phyloP scores from a whole-genome alignment of 2,329 filamentous ascomycete species.

The Coniochaeta sp. region DNA sequence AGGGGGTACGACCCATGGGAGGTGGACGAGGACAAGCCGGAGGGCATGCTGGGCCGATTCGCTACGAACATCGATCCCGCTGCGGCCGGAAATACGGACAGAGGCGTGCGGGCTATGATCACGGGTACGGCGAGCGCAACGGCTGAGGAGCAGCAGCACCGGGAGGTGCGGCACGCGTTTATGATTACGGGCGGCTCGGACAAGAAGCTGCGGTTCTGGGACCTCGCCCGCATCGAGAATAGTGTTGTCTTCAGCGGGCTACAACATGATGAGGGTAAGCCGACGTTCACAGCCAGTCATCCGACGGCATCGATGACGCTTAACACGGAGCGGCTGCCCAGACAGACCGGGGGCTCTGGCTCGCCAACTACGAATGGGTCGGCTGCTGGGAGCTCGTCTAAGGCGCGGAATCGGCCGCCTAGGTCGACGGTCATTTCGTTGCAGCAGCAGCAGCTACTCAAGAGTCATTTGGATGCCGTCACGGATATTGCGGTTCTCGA shows the following conservation, averaged over 20 bases:
- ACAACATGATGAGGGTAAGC: slow-evolving; percentile 60
- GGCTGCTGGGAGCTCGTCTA: slow-evolving; percentile 18
- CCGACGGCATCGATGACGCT: slow-evolving; percentile 57
- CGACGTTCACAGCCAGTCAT: slow-evolving; percentile 62
- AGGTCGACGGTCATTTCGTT: slow-evolving; percentile 79
- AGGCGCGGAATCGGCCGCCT: slow-evolving; percentile 40
- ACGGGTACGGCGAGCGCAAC: slow-evolving; percentile 56
- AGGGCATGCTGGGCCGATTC: slow-evolving; percentile 81
- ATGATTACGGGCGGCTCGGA: slow-evolving; percentile 84
- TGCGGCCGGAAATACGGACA: slow-evolving; percentile 46
- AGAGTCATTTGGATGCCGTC: slow-evolving; percentile 80
- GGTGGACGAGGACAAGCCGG: slow-evolving; percentile 81
- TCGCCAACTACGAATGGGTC: slow-evolving; percentile 8
- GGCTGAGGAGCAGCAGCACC: slow-evolving; percentile 34
- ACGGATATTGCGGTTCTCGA: slow-evolving; percentile 85
- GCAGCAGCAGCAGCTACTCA: slow-evolving; percentile 80
- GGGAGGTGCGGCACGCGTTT: slow-evolving; percentile 72
- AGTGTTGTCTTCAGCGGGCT: slow-evolving; percentile 78
- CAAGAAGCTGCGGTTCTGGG: slow-evolving; percentile 91
- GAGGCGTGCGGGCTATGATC: slow-evolving; percentile 68
- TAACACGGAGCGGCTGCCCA: slow-evolving; percentile 54
- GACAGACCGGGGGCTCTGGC: slow-evolving; percentile 22
- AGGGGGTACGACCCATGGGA: slow-evolving; percentile 77
- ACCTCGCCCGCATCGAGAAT: slow-evolving; percentile 68
- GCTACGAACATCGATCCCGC: slow-evolving; percentile 64